Conservation (phyloP, 768 basidiomycete species). For the Mrakia gelida region DNA sequence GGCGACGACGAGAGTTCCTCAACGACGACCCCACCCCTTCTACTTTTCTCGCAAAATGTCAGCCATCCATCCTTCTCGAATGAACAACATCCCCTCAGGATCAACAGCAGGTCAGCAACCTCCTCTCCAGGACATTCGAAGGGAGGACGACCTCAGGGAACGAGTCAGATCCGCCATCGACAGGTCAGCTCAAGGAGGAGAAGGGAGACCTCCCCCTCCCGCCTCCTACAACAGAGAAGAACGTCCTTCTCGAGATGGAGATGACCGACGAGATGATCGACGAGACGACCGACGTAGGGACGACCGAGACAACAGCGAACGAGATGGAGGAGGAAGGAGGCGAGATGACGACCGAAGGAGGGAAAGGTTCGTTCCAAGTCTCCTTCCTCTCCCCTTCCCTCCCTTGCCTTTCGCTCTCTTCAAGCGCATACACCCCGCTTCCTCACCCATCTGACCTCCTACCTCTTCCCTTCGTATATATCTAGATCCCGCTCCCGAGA, state of each 20-base stretch:
- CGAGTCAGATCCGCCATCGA: conserved; percentile 14
- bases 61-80: conserved; percentile 27
- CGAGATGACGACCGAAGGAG: conserved; percentile 14
- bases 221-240: neutral
- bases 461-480: neutral
- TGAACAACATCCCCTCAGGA: conserved; percentile 18
- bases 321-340: neutral
- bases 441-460: neutral
- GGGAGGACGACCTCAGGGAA: conserved; percentile 30
- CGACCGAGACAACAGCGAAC: neutral
- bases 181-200: neutral
- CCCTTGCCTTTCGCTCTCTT: neutral
- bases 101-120: conserved; percentile 4
- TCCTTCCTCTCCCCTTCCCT: neutral
- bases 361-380: neutral
- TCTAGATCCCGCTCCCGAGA: neutral
- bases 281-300: neutral
- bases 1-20: neutral
- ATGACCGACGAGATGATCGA: conserved; percentile 10
- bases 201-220: neutral
- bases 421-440: neutral
- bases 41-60: neutral
- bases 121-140: neutral
- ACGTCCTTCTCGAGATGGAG: conserved; percentile 6
- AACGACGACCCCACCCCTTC: neutral